Conservation (phyloP, 768 basidiomycete genomes). For the Russula griseocarnosa region DNA sequence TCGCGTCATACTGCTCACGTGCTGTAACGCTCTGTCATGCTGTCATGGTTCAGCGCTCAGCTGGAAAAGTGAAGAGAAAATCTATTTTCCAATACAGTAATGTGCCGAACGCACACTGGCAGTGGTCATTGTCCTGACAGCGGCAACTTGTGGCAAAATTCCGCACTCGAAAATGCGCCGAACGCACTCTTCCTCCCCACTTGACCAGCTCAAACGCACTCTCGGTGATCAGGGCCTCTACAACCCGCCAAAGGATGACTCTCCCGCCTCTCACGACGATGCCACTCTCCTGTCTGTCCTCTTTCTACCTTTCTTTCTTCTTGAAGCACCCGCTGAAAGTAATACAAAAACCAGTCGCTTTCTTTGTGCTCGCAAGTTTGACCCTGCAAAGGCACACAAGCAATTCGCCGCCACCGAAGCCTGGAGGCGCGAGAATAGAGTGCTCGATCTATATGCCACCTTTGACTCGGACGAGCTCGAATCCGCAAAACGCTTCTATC, state of each 20-base stretch:
- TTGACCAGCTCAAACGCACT: conserved; percentile 7
- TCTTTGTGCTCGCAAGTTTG: conserved; percentile 72
- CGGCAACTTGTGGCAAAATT: too few species aligned
- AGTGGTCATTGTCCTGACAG: too few species aligned
- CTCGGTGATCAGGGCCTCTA: conserved; percentile 8
- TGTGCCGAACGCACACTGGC: too few species aligned
- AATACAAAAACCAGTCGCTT: conserved; percentile 58
- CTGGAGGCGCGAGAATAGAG: conserved; percentile 63
- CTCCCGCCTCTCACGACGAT: conserved; percentile 56
- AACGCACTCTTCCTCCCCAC: too few species aligned
- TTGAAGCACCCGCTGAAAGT: background rate
- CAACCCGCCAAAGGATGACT: conserved; percentile 28
- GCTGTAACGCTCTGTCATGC: too few species aligned
- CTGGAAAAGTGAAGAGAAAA: too few species aligned
- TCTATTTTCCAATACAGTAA: too few species aligned
- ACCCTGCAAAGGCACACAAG: conserved; percentile 56
- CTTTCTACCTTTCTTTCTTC: conserved; percentile 29
- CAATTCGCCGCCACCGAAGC: conserved; percentile 65
- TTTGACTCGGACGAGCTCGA: conserved; percentile 61
- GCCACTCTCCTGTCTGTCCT: conserved; percentile 54
- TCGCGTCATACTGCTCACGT: too few species aligned
- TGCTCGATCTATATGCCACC: conserved; percentile 57
- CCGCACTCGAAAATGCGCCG: too few species aligned
- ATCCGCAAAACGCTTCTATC: conserved; percentile 59
- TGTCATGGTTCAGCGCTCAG: too few species aligned